A percentile compares a stretch with the other conserved stretches of the same genome.
Evolutionary conservation across 2,329 filamentous ascomycete species (phyloP).

Genomic region (Podosphaera aphanis): DNA sequence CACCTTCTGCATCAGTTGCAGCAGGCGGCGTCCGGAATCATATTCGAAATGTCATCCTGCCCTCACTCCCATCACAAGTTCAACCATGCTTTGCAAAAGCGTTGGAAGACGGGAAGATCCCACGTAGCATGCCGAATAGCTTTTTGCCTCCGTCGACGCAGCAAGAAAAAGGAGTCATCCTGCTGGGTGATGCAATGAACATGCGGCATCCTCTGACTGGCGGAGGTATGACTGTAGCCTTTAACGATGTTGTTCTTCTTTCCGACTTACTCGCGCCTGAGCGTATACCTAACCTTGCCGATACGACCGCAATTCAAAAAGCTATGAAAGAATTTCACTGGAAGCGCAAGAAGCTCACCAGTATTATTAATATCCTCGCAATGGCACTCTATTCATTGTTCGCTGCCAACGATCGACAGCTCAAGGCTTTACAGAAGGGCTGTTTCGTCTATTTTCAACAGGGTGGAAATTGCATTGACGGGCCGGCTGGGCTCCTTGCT

Average conservation of each 20-base stretch:
- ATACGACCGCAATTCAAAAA: conserved; percentile 37
- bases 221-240: conserved; percentile 91
- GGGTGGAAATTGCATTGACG: conserved; percentile 47
- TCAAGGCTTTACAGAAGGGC: conserved; percentile 61
- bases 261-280: conserved; percentile 48
- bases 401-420: conserved; percentile 55
- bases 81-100: conserved; percentile 54
- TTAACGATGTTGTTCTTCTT: conserved; percentile 73
- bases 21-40: conserved; percentile 71
- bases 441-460: conserved; percentile 83
- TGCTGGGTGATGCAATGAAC: conserved; percentile 89
- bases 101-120: conserved; percentile 53
- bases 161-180: conserved; percentile 48
- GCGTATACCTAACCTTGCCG: conserved; percentile 41
- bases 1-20: conserved; percentile 47
- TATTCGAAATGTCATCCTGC: conserved; percentile 56
- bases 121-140: conserved; percentile 78
- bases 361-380: conserved; percentile 93
- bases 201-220: conserved; percentile 98
- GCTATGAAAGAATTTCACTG: conserved; percentile 62
- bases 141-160: conserved; percentile 60
- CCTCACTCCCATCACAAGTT: conserved; percentile 47
- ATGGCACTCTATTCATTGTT: conserved; percentile 84
- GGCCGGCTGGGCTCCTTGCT: conserved; percentile 58
- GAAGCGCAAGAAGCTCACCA: conserved; percentile 57